Conservation (phyloP, 75 land plant species). For the Adiantum capillusveneris region DNA sequence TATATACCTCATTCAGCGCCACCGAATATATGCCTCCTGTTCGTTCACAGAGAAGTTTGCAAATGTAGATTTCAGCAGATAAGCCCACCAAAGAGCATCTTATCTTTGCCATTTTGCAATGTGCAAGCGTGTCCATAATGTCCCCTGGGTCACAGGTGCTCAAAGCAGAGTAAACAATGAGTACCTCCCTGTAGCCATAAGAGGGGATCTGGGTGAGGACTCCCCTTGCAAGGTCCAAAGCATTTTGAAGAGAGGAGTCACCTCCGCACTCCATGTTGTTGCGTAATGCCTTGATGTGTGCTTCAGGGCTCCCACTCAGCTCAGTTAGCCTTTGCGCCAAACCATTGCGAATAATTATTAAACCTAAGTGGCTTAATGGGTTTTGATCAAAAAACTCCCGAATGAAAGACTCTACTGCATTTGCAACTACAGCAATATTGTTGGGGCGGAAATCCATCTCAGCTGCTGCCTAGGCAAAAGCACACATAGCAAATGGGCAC, state of each 20-base stretch:
- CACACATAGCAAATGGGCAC: no score
- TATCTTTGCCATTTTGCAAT: slow-evolving; percentile 83
- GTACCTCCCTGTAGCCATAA: slow-evolving; percentile 90
- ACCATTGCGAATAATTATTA: slow-evolving; percentile 79
- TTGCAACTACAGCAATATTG: slow-evolving; percentile 77
- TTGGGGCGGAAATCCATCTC: slow-evolving; percentile 87
- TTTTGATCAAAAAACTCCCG: slow-evolving; percentile 98
- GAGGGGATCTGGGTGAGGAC: slow-evolving; percentile 70
- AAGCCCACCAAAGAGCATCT: slow-evolving; percentile 94
- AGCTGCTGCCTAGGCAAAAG: slow-evolving; percentile 69
- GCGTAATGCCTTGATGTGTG: slow-evolving; percentile 74
- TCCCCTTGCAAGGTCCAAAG: slow-evolving; percentile 68
- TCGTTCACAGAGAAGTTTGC: slow-evolving; percentile 88
- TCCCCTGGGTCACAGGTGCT: slow-evolving; percentile 98
- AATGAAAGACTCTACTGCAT: slow-evolving; percentile 77
- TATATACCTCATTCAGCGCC: slow-evolving; percentile 83
- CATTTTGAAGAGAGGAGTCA: slow-evolving; percentile 90
- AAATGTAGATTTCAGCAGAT: slow-evolving; percentile 89
- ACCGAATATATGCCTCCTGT: slow-evolving; percentile 89
- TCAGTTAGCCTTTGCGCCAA: slow-evolving; percentile 80
- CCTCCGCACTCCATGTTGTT: slow-evolving; percentile 81
- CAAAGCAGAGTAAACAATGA: slow-evolving; percentile 81
- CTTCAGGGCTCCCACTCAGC: slow-evolving; percentile 94
- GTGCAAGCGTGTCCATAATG: slow-evolving; percentile 76
- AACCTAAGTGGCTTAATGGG: slow-evolving; percentile 87